These are phyloP conservation scores for Acorus gramineus DNA, from an alignment of 106 monocot species.

Conservation along the genomic window DNA sequence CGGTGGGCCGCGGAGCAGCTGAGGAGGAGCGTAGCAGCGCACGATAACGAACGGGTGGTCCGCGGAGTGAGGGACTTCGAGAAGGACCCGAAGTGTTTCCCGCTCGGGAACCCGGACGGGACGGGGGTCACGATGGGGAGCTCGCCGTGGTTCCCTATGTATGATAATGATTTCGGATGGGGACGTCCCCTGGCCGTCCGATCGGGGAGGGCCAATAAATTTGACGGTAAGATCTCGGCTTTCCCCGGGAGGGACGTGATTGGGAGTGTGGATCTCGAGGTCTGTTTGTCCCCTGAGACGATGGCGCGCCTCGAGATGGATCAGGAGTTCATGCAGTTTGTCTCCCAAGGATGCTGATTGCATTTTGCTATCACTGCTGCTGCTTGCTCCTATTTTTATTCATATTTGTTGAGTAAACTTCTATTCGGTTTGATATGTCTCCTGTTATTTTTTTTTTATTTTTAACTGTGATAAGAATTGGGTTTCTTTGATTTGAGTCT, in stretches of 20 bases:
- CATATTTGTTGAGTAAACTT: too few species aligned
- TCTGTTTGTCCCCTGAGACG: slow-evolving; percentile 63
- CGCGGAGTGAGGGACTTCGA: slow-evolving; percentile 50
- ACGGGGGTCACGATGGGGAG: slow-evolving; percentile 80
- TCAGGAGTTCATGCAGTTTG: slow-evolving; percentile 63
- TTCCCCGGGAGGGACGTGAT: slow-evolving; percentile 51
- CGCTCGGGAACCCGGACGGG: slow-evolving; percentile 68
- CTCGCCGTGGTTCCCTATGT: slow-evolving; percentile 85
- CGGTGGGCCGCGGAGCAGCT: slow-evolving; percentile 48
- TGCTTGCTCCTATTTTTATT: too few species aligned
- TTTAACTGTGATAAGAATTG: too few species aligned
- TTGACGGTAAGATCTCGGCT: slow-evolving; percentile 95
- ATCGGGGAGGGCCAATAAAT: slow-evolving; percentile 83
- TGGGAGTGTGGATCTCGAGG: slow-evolving; percentile 74
- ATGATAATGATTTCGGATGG: slow-evolving; percentile 91
- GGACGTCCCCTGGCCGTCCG: slow-evolving; percentile 62
- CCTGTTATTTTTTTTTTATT: too few species aligned
- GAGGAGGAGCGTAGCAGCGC: slow-evolving; percentile 32
- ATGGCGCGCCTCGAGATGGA: slow-evolving; percentile 66
- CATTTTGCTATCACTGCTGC: too few species aligned
- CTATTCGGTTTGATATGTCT: too few species aligned
- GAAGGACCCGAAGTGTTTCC: slow-evolving; percentile 45
- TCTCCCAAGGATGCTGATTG: slow-evolving; percentile 9
- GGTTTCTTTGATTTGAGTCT: too few species aligned
- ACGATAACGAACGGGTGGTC: slow-evolving; percentile 29